These are phyloP conservation scores for Penicillium psychrofluorescens DNA, from an alignment of 495 filamentous ascomycete species.

Conservation along the genomic window DNA sequence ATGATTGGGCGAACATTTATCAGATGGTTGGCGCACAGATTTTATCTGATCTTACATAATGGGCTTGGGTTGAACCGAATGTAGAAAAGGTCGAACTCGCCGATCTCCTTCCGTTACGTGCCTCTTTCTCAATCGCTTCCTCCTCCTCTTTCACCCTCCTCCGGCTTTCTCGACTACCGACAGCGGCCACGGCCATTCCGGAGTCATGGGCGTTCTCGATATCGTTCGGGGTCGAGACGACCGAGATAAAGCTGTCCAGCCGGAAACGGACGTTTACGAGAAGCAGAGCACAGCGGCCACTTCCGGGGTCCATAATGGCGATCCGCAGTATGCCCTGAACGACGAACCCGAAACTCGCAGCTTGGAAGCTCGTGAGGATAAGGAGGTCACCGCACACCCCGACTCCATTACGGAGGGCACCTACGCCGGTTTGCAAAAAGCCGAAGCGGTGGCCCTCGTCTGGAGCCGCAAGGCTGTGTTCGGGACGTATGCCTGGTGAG, in stretches of 20 bases:
- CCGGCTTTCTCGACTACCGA: no score
- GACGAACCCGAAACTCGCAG: neutral
- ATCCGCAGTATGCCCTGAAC: neutral
- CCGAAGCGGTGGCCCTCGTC: constrained; percentile 35
- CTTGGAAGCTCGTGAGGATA: constrained; percentile 15
- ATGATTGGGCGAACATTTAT: no score
- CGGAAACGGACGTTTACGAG: no score
- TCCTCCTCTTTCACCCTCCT: neutral
- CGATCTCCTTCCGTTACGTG: no score
- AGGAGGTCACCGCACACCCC: constrained; percentile 14
- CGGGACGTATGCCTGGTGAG: constrained; percentile 33
- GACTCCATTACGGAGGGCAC: constrained; percentile 19
- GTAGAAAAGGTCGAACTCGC: no score
- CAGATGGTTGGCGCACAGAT: no score
- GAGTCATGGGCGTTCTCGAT: constrained; percentile 1
- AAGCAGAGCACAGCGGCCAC: neutral
- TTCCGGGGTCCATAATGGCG: neutral
- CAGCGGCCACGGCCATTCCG: neutral
- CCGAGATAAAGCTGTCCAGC: neutral
- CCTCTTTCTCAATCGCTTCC: neutral
- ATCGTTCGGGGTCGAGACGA: neutral
- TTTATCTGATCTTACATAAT: no score
- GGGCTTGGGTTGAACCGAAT: no score
- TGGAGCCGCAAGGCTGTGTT: constrained; percentile 28
- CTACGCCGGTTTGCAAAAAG: constrained; percentile 31